Conservation (phyloP, 129 eudicot genomes). For the Escallonia herrerae region DNA sequence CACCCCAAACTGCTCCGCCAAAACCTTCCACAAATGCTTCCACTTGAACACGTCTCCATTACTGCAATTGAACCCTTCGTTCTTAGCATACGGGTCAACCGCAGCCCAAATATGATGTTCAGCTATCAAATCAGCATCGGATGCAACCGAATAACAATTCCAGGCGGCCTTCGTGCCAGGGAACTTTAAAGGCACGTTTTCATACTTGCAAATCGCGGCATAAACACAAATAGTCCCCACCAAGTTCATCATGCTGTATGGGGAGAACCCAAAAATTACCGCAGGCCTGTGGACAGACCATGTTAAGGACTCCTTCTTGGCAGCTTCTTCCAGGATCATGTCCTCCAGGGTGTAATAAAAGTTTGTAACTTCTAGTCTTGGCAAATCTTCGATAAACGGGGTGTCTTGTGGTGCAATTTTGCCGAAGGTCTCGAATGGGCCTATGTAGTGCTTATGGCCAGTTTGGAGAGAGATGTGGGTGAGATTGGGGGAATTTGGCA, state of each 20-base stretch:
- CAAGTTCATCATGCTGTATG: slow-evolving; percentile 31
- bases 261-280: slow-evolving; percentile 37
- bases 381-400: slow-evolving; percentile 39
- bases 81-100: slow-evolving; percentile 37
- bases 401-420: slow-evolving; percentile 28
- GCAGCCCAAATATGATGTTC: slow-evolving; percentile 45
- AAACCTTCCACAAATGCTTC: slow-evolving; percentile 35
- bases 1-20: slow-evolving; percentile 33
- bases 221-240: slow-evolving; percentile 27
- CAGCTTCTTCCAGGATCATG: slow-evolving; percentile 16
- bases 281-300: slow-evolving; percentile 43
- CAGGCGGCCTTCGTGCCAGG: slow-evolving; percentile 35
- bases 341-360: slow-evolving; percentile 40
- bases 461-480: slow-evolving; percentile 37
- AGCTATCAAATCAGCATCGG: slow-evolving; percentile 39
- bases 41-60: slow-evolving; percentile 46
- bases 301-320: slow-evolving; percentile 10
- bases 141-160: slow-evolving; percentile 24
- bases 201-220: slow-evolving; percentile 41
- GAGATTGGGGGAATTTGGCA: slow-evolving; percentile 30
- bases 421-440: slow-evolving; percentile 26
- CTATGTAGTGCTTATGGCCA: slow-evolving; percentile 38
- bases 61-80: slow-evolving; percentile 35
- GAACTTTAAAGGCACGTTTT: slow-evolving; percentile 25
- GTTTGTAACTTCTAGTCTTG: slow-evolving; percentile 21